Evolutionary conservation across 257 asterid genomes (phyloP), one percentile per base, ranked within the genome.

Genomic region (Solanum microdontum): DNA sequence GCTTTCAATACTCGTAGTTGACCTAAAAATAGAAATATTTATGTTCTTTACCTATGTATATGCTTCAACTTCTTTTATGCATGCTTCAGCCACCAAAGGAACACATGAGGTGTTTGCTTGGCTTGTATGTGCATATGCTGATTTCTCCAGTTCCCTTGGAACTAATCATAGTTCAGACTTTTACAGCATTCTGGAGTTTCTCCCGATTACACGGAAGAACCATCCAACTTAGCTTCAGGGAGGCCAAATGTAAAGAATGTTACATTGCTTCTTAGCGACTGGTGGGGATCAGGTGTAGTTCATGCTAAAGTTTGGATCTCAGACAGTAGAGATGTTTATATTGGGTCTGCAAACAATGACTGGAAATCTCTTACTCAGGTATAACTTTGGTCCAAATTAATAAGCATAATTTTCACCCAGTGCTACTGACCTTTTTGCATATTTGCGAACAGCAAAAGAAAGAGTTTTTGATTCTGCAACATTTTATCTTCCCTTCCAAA

Each of bases 361-460:
- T 95, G 98, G 98, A 95, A 94, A 94, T 94, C 98, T 86, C 93
- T 94, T 34, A 94, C 96, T 90, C 98, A 94, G 98, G 98, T 94
- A 90, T 30, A 83, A 72, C 12, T 24, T 8, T 72, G 64, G 11
- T 19, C 83, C 45, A 30, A 48, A 30, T 43, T 72, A 14, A 26
- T 36, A 43, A 40, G 72, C 9, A 43, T 43, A 26, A 33, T 21
- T 39, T 45, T 86, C 24, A 9, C 83, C 82, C 32, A 45, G 48
- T 70, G 66, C 32, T 62, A 17, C 37, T 48, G 83, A 43, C 30
- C 55, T 75, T 75, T 75, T 36, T 23, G 32, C 51, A 36, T 75
- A 75, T 36, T 74, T 75, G 4, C 48, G 2, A 75, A 74, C 82
- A 74, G 82, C 82, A 34, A 34, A 34, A 12, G 32, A 37, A 76